Evolutionary conservation across 2,329 filamentous ascomycete species (phyloP).

Genomic region (Aspergillus fischeri): DNA sequence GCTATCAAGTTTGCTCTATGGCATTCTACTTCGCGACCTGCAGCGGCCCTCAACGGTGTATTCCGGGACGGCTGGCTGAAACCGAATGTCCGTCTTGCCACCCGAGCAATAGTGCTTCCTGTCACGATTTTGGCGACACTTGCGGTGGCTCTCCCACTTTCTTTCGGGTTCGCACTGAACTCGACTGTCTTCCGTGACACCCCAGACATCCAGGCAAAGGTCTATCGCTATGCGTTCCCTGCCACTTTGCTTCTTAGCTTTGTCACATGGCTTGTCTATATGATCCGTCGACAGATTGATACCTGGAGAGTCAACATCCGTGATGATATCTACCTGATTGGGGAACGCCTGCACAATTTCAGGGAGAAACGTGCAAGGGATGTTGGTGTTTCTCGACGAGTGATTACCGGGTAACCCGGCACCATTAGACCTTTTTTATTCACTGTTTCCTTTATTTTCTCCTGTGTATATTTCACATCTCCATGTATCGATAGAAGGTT

Average conservation of each 20-base stretch:
- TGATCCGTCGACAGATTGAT: constrained; percentile 54
- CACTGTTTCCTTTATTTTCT: not conserved
- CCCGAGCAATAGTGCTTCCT: constrained; percentile 81
- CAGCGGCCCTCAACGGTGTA: constrained; percentile 69
- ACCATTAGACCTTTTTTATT: constrained; percentile 1
- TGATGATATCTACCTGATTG: constrained; percentile 95
- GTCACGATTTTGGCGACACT: constrained; percentile 57
- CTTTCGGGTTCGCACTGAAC: constrained; percentile 53
- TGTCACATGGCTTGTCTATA: constrained; percentile 40
- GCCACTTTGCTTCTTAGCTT: constrained; percentile 53
- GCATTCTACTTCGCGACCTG: constrained; percentile 65
- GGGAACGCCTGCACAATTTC: constrained; percentile 92
- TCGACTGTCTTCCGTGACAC: constrained; percentile 34
- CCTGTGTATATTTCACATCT: not conserved
- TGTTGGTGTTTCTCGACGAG: constrained; percentile 34
- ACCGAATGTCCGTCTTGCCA: constrained; percentile 74
- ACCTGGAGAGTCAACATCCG: constrained; percentile 77
- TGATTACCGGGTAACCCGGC: constrained; percentile 31
- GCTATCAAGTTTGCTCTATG: constrained; percentile 65
- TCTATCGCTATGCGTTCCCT: constrained; percentile 73
- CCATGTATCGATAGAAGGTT: not conserved
- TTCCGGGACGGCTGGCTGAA: constrained; percentile 71
- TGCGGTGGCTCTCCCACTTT: constrained; percentile 63
- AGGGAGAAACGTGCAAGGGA: constrained; percentile 53
- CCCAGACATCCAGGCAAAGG: constrained; percentile 32